A percentile compares a stretch with the other conserved stretches of the same genome.
phyloP scores from a whole-genome alignment of 805 yeast species.

The Clavispora santaluciae region DNA sequence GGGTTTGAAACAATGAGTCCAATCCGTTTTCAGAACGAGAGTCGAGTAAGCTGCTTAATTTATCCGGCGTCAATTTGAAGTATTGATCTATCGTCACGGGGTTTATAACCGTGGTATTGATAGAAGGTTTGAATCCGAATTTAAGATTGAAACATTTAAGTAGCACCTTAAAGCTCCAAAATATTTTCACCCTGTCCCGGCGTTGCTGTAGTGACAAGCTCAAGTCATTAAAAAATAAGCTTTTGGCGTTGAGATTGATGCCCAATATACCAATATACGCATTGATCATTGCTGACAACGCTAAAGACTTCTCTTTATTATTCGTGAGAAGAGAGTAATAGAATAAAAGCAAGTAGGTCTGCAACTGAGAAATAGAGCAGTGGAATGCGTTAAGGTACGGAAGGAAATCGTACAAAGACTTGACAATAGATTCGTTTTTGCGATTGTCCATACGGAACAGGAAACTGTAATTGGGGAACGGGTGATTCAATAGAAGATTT shows the following conservation, averaged over 20 bases:
- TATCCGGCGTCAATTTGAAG: constrained; percentile 41
- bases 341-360: constrained; percentile 45
- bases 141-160: constrained; percentile 38
- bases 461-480: constrained; percentile 26
- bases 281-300: constrained; percentile 35
- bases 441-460: constrained; percentile 8
- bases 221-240: constrained; percentile 43
- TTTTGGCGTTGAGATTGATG: constrained; percentile 38
- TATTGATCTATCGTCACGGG: constrained; percentile 44
- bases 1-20: constrained; percentile 33
- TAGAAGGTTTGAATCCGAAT: constrained; percentile 43
- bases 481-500: constrained; percentile 36
- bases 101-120: constrained; percentile 43
- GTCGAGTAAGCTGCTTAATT: constrained; percentile 31
- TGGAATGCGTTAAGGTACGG: constrained; percentile 47
- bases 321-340: constrained; percentile 43
- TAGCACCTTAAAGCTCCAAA: constrained; percentile 45
- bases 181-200: constrained; percentile 36
- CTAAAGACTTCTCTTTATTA: constrained; percentile 37
- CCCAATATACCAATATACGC: constrained; percentile 40
- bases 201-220: constrained; percentile 34
- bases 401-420: constrained; percentile 40
- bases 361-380: constrained; percentile 44
- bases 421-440: constrained; percentile 18
- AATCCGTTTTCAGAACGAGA: constrained; percentile 6